Evolutionary conservation across 1,284 basidiomycete genomes (phyloP), one percentile per base, ranked within the genome.

Genomic region (Vanrija pseudolonga): DNA sequence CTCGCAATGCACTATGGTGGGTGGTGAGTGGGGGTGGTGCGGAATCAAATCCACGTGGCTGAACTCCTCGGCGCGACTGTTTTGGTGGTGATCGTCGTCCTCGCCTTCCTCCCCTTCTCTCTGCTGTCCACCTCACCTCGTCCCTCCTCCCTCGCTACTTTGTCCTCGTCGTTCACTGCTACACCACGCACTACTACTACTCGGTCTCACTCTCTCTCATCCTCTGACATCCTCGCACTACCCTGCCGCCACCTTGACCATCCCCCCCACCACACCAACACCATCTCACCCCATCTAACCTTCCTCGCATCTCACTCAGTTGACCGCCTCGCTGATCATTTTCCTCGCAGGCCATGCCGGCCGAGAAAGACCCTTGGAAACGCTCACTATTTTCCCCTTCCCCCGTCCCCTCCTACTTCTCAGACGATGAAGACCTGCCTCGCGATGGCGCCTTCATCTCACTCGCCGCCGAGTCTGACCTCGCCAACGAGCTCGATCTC

Each of bases 401-500:
- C 5, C 56, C 59, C 8, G 12, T 4, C 11, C 32, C 46, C 55
- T 8, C 41, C 48, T 6, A 20, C 47, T n/a, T 47, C 45, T 51
- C 44, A 50, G 51, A 53, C 17, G 36, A 28, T 26, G 55, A 47
- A 22, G 32, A 26, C 14, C n/a, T 14, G 11, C 42, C 44, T 39
- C 20, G 26, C n/a, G 36, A 37, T 14, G 19, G 24, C 32, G 40
- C 37, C 23, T 56, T 47, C 20, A 44, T 50, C 19, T 17, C 39
- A 12, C 39, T 52, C 17, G 15, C 41, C 40, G 20, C 43, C 14
- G 58, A 63, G 23, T 45, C 54, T 5, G 45, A 65, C 18, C 55
- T 64, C 3, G 42, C 41, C 1, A 9, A 26, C n/a, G 57, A 62
- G 7, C 61, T 69, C 26, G 61, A 67, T 36, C 50, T 67, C n/a